Conservation (phyloP, 108 stramenopile genomes). For the Nitzschia sp. region DNA sequence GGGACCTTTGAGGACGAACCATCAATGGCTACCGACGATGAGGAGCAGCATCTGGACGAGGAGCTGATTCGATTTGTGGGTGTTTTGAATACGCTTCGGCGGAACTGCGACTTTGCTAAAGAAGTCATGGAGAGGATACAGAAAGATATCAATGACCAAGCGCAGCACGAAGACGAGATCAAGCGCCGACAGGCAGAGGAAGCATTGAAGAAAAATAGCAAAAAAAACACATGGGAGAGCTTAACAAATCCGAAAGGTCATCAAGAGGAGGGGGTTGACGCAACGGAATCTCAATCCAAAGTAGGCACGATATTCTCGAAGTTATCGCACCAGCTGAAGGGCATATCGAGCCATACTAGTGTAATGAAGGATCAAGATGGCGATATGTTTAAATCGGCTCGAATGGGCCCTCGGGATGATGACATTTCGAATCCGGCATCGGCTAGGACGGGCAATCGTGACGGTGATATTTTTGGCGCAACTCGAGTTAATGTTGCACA, state of each 20-base stretch:
- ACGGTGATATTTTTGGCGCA: background rate
- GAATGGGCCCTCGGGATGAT: too few relatives aligned
- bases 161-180: background rate
- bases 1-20: background rate
- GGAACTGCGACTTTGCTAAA: slow-evolving; percentile 9
- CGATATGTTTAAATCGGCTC: background rate
- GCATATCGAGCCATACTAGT: background rate
- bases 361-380: too few relatives aligned
- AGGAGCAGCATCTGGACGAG: background rate
- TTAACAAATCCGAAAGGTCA: too few relatives aligned
- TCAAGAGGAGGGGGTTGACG: background rate
- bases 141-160: background rate
- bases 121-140: slow-evolving; percentile 13
- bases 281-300: background rate
- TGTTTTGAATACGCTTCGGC: background rate
- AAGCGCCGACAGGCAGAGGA: background rate
- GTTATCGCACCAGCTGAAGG: background rate
- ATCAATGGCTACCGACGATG: background rate
- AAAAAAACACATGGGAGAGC: background rate
- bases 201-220: background rate
- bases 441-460: background rate
- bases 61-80: background rate
- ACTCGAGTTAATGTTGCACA: background rate
- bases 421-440: background rate
- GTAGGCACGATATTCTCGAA: background rate